These are phyloP conservation scores for Jacaranda copaia DNA, from an alignment of 257 asterid genomes.

Conservation along the genomic window DNA sequence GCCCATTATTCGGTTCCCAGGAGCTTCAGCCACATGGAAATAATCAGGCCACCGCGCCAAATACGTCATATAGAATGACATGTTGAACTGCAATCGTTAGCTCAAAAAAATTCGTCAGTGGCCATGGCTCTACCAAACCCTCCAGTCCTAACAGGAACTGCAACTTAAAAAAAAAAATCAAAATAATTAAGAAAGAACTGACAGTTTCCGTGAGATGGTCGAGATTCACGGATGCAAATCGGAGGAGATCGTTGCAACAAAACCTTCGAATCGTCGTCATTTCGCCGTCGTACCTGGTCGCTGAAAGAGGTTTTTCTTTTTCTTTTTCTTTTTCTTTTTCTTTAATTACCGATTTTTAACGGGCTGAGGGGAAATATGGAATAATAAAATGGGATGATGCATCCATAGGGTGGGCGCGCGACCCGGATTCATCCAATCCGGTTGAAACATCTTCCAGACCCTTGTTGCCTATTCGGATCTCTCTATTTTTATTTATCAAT, in stretches of 20 bases:
- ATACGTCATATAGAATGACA: constrained; percentile 93
- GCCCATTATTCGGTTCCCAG: constrained; percentile 78
- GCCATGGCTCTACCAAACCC: background rate
- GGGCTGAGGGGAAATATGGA: background rate
- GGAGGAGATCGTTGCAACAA: constrained; percentile 95
- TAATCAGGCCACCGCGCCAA: constrained; percentile 99
- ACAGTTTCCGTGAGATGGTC: constrained; percentile 96
- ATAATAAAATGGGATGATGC: background rate
- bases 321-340: background rate
- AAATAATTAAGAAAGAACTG: background rate
- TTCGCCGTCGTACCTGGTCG: constrained; percentile 11
- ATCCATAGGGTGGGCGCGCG: background rate
- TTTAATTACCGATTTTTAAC: background rate
- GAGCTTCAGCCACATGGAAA: constrained; percentile 92
- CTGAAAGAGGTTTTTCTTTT: background rate
- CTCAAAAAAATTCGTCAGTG: background rate
- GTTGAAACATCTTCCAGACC: too few relatives aligned
- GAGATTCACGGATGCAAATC: constrained; percentile 84
- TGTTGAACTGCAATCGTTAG: constrained; percentile 54
- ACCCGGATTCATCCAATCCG: background rate
- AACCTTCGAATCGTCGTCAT: constrained; percentile 95
- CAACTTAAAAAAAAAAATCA: background rate
- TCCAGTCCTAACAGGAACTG: background rate
- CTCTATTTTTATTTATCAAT: too few relatives aligned
- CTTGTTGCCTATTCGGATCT: too few relatives aligned